Conservation (phyloP, 2,329 filamentous ascomycete genomes). For the Dactylellina haptotyla region DNA sequence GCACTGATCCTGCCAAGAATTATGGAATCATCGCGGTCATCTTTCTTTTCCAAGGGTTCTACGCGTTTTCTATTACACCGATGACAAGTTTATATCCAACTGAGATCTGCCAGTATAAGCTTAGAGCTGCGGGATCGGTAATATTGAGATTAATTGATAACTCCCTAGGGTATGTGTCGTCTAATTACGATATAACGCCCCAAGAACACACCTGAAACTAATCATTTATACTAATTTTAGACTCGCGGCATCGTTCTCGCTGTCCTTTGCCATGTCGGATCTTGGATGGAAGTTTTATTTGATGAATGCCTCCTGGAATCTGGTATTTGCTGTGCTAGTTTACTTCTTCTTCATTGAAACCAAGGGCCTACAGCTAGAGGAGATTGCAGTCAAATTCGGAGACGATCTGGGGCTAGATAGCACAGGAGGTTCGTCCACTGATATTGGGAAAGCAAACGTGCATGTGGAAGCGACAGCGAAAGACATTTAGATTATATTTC, state of each 20-base stretch:
- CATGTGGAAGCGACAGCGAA: too few relatives aligned
- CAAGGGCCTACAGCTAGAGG: constrained; percentile 59
- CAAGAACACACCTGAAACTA: constrained; percentile 14
- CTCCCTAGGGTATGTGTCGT: constrained; percentile 57
- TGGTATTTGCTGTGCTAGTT: constrained; percentile 57
- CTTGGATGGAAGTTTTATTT: constrained; percentile 60
- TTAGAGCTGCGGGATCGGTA: constrained; percentile 59
- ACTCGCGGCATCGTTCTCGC: constrained; percentile 58
- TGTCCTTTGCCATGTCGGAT: constrained; percentile 59
- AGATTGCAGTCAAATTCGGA: constrained; percentile 58
- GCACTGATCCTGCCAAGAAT: constrained; percentile 61
- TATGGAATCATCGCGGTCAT: constrained; percentile 62
- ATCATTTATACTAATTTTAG: constrained; percentile 25
- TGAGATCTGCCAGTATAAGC: constrained; percentile 59
- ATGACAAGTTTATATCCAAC: constrained; percentile 60
- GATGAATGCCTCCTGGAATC: constrained; percentile 59
- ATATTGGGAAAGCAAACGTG: too few relatives aligned
- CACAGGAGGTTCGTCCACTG: not conserved
- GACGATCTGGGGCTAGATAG: constrained; percentile 45
- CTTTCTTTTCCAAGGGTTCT: constrained; percentile 61
- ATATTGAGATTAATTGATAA: constrained; percentile 59
- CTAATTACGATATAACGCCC: not conserved
- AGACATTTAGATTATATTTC: too few relatives aligned
- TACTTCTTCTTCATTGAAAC: constrained; percentile 59
- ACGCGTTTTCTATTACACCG: constrained; percentile 60